phyloP scores from a whole-genome alignment of 495 filamentous ascomycete species.

The Neurospora tetraspora region DNA sequence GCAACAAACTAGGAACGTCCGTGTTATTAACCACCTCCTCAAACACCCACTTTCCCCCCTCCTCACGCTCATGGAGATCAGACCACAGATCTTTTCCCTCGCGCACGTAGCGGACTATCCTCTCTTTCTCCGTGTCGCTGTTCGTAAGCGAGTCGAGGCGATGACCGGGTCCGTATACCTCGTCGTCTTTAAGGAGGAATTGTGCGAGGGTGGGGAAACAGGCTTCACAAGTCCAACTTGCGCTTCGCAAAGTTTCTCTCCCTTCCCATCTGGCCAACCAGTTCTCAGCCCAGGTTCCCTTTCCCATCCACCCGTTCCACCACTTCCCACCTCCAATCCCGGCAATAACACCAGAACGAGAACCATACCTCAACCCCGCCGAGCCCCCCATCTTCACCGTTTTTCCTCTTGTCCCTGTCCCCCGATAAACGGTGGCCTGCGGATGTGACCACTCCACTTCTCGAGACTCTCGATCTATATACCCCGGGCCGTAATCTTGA shows the following conservation, averaged over 20 bases:
- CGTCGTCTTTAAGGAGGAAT: constrained; percentile 39
- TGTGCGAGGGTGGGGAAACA: constrained; percentile 43
- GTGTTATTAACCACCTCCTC: constrained; percentile 33
- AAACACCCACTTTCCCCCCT: constrained; percentile 30
- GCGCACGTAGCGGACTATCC: constrained; percentile 38
- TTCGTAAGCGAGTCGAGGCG: constrained; percentile 21
- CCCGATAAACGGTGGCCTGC: constrained; percentile 44
- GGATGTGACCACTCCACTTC: constrained; percentile 41
- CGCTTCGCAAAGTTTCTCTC: constrained; percentile 32
- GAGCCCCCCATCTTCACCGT: constrained; percentile 41
- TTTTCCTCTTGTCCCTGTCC: constrained; percentile 7
- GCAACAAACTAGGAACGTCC: constrained; percentile 35
- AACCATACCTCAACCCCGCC: constrained; percentile 27
- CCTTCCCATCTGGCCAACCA: constrained; percentile 13
- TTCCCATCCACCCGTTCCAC: background rate
- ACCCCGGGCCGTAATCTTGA: constrained; percentile 4
- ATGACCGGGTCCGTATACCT: constrained; percentile 40
- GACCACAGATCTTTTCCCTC: constrained; percentile 43
- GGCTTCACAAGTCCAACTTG: constrained; percentile 46
- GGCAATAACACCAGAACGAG: constrained; percentile 5
- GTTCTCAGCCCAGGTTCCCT: background rate
- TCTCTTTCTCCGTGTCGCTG: constrained; percentile 26
- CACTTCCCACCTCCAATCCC: background rate
- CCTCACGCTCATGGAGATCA: background rate
- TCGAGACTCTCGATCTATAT: constrained; percentile 33